A percentile compares a stretch with the other conserved stretches of the same genome.
These are phyloP conservation scores for Logfia minima DNA, from an alignment of 129 eudicot species.

Conservation along the genomic window DNA sequence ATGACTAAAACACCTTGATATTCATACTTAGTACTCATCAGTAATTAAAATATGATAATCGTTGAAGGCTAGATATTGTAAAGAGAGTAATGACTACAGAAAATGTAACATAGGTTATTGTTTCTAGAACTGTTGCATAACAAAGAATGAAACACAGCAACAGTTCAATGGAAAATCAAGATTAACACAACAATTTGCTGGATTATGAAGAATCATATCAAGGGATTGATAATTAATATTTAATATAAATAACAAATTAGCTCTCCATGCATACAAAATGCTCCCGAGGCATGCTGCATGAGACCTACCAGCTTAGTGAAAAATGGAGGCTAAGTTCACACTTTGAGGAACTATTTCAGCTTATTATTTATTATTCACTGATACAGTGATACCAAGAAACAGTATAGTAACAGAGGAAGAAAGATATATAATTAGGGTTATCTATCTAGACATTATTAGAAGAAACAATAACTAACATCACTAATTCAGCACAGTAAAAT, in stretches of 20 bases:
- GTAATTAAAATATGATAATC: conserved; percentile 18
- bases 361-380: not conserved
- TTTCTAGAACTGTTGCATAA: not conserved
- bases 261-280: not conserved
- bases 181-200: not conserved
- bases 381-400: not conserved
- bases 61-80: not conserved
- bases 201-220: not conserved
- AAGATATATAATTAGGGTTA: too few species aligned
- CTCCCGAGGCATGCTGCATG: not conserved
- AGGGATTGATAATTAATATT: not conserved
- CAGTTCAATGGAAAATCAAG: not conserved
- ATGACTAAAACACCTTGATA: not conserved
- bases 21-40: not conserved
- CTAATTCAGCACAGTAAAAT: not conserved
- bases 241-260: not conserved
- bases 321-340: not conserved
- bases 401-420: not conserved
- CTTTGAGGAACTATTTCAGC: not conserved
- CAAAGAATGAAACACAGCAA: not conserved
- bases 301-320: not conserved
- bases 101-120: not conserved
- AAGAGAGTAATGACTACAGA: not conserved
- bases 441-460: too few species aligned
- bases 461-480: too few species aligned